These are phyloP conservation scores for Beta macrorhiza DNA, from an alignment of 179 eudicot species.

Conservation along the genomic window DNA sequence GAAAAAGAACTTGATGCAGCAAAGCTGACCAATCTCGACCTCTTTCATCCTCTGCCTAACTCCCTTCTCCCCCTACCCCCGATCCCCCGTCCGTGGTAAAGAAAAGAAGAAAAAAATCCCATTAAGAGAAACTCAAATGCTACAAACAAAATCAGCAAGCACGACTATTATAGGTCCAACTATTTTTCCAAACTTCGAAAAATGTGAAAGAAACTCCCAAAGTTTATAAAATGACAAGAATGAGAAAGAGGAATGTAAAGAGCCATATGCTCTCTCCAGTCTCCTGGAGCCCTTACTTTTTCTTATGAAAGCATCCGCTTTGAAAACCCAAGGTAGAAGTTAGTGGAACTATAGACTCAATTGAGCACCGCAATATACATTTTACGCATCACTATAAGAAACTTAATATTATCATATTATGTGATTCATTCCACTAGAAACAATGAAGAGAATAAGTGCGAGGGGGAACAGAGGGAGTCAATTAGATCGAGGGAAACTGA, in stretches of 20 bases:
- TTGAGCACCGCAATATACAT: neutral
- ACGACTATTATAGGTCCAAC: neutral
- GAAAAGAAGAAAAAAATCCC: neutral
- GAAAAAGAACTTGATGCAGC: neutral
- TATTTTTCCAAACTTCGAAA: neutral
- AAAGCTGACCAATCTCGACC: neutral
- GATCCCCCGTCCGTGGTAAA: neutral
- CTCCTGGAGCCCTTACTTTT: neutral
- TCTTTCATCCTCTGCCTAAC: neutral
- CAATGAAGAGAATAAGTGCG: neutral
- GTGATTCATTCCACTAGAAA: neutral
- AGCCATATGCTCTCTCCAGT: neutral
- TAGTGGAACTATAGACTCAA: neutral
- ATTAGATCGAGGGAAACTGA: neutral
- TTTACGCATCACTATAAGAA: neutral
- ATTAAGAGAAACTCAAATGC: neutral
- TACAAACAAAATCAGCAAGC: neutral
- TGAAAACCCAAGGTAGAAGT: neutral
- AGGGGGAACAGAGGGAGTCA: neutral
- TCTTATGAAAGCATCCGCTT: neutral
- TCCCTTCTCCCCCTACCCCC: neutral
- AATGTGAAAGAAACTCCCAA: neutral
- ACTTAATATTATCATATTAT: neutral
- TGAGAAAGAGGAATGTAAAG: neutral
- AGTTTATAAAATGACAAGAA: neutral